Evolutionary conservation across 2,329 filamentous ascomycete genomes (phyloP).

Genomic region (Talaromyces sp.): DNA sequence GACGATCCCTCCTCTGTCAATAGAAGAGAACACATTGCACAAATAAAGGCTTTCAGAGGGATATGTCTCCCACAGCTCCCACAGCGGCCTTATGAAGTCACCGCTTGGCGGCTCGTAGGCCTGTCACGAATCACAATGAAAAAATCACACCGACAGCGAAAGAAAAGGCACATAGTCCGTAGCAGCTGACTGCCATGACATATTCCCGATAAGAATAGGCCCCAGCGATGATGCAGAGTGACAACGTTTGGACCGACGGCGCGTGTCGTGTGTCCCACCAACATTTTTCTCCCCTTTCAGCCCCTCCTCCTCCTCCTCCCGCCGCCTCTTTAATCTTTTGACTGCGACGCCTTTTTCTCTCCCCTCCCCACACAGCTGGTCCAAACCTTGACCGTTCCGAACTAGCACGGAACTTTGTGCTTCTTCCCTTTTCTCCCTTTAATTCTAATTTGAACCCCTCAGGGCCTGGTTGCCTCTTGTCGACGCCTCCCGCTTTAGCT

Average conservation of each 20-base stretch:
- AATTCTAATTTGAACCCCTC: background rate
- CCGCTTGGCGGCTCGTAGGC: background rate
- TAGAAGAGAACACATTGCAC: no score
- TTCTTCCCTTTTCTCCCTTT: background rate
- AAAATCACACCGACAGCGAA: background rate
- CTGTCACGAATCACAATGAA: background rate
- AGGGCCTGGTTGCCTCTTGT: background rate
- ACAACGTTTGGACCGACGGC: background rate
- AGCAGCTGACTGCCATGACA: background rate
- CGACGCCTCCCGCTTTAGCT: background rate
- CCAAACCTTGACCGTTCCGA: background rate
- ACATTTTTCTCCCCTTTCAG: background rate
- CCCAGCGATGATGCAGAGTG: background rate
- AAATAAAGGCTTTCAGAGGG: no score
- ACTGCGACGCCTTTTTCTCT: background rate
- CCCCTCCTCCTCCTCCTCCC: background rate
- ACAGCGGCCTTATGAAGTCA: background rate
- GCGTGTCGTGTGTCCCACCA: conserved; percentile 1
- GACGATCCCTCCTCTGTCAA: background rate
- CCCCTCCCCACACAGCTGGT: background rate
- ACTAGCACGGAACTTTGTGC: background rate
- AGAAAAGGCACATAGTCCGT: background rate
- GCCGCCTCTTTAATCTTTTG: background rate
- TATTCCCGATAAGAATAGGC: background rate
- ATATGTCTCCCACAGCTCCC: no score